Conservation (phyloP, 1,284 basidiomycete genomes). For the Tilletia indica region DNA sequence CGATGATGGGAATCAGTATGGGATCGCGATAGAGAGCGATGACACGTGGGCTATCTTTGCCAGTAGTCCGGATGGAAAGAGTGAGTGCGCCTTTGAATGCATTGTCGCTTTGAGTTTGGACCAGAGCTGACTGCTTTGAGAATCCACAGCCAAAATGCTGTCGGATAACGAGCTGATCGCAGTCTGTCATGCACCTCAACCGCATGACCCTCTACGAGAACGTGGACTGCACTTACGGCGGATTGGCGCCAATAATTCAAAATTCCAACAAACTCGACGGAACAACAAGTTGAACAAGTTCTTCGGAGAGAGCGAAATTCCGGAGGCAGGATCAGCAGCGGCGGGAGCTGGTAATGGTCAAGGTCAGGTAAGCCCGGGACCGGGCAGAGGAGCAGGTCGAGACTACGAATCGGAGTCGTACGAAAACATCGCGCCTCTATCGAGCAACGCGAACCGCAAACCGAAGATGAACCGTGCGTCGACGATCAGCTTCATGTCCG, state of each 20-base stretch:
- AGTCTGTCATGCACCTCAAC: slow-evolving; percentile 78
- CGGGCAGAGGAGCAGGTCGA: not conserved
- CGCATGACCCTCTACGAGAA: slow-evolving; percentile 73
- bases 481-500: slow-evolving; percentile 88
- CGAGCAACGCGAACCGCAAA: slow-evolving; percentile 5
- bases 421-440: slow-evolving; percentile 3
- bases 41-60: slow-evolving; percentile 51
- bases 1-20: slow-evolving; percentile 24
- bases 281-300: slow-evolving; percentile 61
- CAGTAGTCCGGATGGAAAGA: slow-evolving; percentile 44
- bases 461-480: slow-evolving; percentile 81
- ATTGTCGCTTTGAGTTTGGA: not conserved
- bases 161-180: slow-evolving; percentile 68
- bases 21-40: not conserved
- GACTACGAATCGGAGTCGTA: slow-evolving; percentile 11
- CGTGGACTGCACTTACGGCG: slow-evolving; percentile 70
- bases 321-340: slow-evolving; percentile 32
- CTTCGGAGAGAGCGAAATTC: slow-evolving; percentile 62
- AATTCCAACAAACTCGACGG: slow-evolving; percentile 25
- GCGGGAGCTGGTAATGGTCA: slow-evolving; percentile 57
- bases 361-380: slow-evolving; percentile 3
- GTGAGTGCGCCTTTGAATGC: not conserved
- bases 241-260: not conserved
- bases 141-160: slow-evolving; percentile 35
- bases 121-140: not conserved